These are phyloP conservation scores for Echites panduratus DNA, from an alignment of 257 asterid species.

Conservation along the genomic window DNA sequence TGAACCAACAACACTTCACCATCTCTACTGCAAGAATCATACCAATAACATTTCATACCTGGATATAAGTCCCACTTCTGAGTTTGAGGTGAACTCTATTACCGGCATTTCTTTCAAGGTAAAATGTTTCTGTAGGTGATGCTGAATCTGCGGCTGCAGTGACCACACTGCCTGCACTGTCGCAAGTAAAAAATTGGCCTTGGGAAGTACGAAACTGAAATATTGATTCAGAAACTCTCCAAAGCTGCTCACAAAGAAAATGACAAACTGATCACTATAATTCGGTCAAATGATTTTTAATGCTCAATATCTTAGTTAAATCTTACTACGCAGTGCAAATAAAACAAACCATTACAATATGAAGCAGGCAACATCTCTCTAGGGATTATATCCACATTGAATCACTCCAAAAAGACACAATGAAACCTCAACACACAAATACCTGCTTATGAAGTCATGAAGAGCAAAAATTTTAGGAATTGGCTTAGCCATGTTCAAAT, in stretches of 20 bases:
- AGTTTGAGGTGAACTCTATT: slow-evolving; percentile 55
- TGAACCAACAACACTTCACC: not conserved
- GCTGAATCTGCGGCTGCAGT: slow-evolving; percentile 49
- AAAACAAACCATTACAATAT: not conserved
- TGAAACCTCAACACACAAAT: not conserved
- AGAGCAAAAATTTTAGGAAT: not conserved
- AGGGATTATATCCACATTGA: not conserved
- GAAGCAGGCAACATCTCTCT: too few relatives aligned
- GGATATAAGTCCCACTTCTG: slow-evolving; percentile 56
- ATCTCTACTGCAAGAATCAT: not conserved
- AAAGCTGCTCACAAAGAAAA: slow-evolving; percentile 40
- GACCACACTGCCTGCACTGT: slow-evolving; percentile 42
- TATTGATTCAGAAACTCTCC: slow-evolving; percentile 67
- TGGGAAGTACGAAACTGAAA: slow-evolving; percentile 66
- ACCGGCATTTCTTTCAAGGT: slow-evolving; percentile 52
- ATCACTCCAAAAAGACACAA: not conserved
- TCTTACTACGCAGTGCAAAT: not conserved
- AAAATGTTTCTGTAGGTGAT: slow-evolving; percentile 55
- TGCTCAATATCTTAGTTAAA: not conserved
- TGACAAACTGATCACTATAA: slow-evolving; percentile 3
- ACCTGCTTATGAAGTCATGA: not conserved
- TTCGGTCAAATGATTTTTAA: not conserved
- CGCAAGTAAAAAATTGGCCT: slow-evolving; percentile 61
- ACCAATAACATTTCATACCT: slow-evolving; percentile 31
- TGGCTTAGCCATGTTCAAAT: not conserved